Conservation (phyloP, 2,329 filamentous ascomycete genomes). For the Xylaria hypoxylon region DNA sequence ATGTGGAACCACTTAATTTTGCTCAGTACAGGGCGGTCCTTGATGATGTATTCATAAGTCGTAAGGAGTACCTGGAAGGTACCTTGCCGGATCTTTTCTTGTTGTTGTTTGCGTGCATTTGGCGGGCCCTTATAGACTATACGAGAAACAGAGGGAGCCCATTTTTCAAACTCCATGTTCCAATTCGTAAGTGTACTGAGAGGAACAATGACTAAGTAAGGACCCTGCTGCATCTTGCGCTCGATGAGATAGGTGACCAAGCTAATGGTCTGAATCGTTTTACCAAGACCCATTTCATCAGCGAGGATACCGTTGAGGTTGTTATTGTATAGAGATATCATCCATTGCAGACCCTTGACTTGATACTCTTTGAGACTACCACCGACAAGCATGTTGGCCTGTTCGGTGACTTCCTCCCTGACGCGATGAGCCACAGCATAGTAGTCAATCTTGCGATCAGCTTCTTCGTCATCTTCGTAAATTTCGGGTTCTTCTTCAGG, state of each 20-base stretch:
- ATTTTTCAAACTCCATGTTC: constrained; percentile 99
- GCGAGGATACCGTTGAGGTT: constrained; percentile 98
- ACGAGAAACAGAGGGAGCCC: constrained; percentile 87
- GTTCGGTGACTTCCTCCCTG: constrained; percentile 88
- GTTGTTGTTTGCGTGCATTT: constrained; percentile 85
- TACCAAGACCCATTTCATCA: constrained; percentile 99
- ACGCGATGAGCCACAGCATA: constrained; percentile 97
- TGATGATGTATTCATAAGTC: constrained; percentile 99
- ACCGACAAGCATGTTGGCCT: constrained; percentile 88
- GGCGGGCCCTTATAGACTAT: constrained; percentile 98
- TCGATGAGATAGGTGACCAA: constrained; percentile 97
- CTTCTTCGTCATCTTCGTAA: constrained; percentile 76
- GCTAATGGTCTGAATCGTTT: constrained; percentile 99
- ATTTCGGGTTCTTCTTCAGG: constrained; percentile 75
- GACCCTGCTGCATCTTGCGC: constrained; percentile 89
- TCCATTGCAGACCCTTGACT: constrained; percentile 98
- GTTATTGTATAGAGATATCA: constrained; percentile 99
- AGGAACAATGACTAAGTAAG: constrained; percentile 96
- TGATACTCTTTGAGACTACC: constrained; percentile 97
- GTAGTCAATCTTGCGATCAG: constrained; percentile 90
- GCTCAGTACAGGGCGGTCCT: constrained; percentile 92
- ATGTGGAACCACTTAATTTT: constrained; percentile 99
- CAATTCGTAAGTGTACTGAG: constrained; percentile 98
- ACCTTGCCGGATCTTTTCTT: constrained; percentile 93
- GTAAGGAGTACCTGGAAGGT: constrained; percentile 96